Percentiles rank a stretch among this genome's conserved stretches.
Conservation (phyloP, 2,329 filamentous ascomycete species). For the Onygenales sp. region DNA sequence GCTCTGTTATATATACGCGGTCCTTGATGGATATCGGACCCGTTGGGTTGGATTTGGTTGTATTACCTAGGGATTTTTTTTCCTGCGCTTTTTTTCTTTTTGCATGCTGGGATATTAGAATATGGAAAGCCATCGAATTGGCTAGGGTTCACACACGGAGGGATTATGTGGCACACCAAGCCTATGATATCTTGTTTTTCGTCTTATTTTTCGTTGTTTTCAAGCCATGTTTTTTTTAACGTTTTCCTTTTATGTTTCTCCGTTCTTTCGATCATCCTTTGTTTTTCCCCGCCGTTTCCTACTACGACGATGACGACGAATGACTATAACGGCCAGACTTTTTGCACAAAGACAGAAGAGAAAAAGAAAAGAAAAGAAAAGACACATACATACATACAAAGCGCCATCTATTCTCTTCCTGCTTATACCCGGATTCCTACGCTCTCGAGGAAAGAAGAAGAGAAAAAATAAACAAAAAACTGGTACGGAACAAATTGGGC, state of each 20-base stretch:
- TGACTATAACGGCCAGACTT: constrained; percentile 1
- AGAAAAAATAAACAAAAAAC: no score
- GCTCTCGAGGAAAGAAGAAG: not conserved
- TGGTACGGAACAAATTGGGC: no score
- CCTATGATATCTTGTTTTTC: not conserved
- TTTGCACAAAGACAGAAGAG: not conserved
- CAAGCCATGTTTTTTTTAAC: not conserved
- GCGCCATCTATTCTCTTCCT: not conserved
- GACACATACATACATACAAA: not conserved
- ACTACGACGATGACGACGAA: not conserved
- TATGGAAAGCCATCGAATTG: constrained; percentile 1
- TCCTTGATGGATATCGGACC: not conserved
- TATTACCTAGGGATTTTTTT: not conserved
- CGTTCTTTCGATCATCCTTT: not conserved
- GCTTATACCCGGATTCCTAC: not conserved
- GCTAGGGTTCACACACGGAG: not conserved
- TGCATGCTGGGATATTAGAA: constrained; percentile 1
- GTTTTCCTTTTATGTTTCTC: not conserved
- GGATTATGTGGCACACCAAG: no score
- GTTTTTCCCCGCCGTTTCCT: not conserved
- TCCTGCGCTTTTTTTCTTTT: not conserved
- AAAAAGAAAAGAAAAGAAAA: not conserved
- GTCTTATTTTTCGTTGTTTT: constrained; percentile 1
- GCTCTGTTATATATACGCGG: not conserved
- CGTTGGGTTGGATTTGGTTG: not conserved